A percentile compares a stretch with the other conserved stretches of the same genome.
Conservation (phyloP, 2,329 filamentous ascomycete genomes). For the Plenodomus lindquistii region DNA sequence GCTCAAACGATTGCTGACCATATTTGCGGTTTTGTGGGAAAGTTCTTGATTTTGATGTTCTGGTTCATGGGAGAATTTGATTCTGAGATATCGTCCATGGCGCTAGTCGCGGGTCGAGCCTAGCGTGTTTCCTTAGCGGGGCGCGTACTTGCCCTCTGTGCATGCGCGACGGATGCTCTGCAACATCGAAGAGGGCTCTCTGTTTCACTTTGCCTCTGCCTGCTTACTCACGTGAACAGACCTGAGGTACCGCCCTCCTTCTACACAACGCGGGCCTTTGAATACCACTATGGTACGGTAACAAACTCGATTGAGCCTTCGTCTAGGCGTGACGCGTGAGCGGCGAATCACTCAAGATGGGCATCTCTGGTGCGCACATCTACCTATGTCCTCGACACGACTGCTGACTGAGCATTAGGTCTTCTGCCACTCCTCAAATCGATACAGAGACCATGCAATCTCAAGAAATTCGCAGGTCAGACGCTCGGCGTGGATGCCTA, state of each 20-base stretch:
- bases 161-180: constrained; percentile 23
- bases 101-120: constrained; percentile 13
- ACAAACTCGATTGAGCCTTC: constrained; percentile 15
- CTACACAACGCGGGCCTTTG: neutral
- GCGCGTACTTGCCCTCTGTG: constrained; percentile 24
- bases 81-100: constrained; percentile 14
- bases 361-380: constrained; percentile 43
- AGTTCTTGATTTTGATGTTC: constrained; percentile 7
- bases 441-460: constrained; percentile 84
- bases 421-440: constrained; percentile 92
- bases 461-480: constrained; percentile 86
- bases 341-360: constrained; percentile 41
- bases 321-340: constrained; percentile 31
- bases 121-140: constrained; percentile 16
- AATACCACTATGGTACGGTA: constrained; percentile 22
- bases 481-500: constrained; percentile 96
- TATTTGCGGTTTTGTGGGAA: constrained; percentile 17
- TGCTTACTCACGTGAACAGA: neutral
- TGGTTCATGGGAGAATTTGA: constrained; percentile 27
- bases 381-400: constrained; percentile 17
- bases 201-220: constrained; percentile 1
- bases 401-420: constrained; percentile 57
- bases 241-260: neutral
- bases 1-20: constrained; percentile 63
- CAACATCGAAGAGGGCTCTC: constrained; percentile 14